These are phyloP conservation scores for Syncephalastrum monosporum DNA, from an alignment of 371 early-diverging fungal genomes.

Conservation along the genomic window DNA sequence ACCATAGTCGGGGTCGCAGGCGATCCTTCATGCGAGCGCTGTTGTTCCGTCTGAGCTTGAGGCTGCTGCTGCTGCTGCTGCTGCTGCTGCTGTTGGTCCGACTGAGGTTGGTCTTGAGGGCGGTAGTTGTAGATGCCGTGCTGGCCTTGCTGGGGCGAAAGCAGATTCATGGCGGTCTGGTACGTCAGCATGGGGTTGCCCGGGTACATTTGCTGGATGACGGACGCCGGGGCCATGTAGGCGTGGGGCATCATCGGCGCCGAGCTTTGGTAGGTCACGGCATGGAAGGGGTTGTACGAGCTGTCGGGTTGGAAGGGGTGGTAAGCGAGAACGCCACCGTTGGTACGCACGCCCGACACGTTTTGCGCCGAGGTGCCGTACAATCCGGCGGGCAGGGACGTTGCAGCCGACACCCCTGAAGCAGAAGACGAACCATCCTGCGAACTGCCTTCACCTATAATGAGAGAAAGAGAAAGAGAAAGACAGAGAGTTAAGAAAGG, in stretches of 20 bases:
- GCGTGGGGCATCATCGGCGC: constrained; percentile 31
- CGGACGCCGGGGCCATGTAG: constrained; percentile 33
- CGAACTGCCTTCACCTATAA: constrained; percentile 17
- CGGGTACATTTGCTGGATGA: constrained; percentile 30
- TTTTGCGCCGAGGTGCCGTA: constrained; percentile 22
- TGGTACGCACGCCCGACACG: constrained; percentile 21
- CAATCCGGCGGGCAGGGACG: constrained; percentile 22
- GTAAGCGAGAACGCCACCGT: constrained; percentile 34
- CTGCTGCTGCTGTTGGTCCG: constrained; percentile 16
- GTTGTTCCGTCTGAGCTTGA: constrained; percentile 4
- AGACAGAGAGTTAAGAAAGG: not conserved
- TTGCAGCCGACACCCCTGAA: constrained; percentile 1
- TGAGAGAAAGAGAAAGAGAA: not conserved
- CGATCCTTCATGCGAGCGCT: constrained; percentile 9
- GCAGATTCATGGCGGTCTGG: constrained; percentile 39
- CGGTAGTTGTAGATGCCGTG: too few species aligned
- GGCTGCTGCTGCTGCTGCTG: constrained; percentile 5
- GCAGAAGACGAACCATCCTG: constrained; percentile 22
- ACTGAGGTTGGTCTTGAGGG: constrained; percentile 8
- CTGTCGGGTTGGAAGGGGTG: constrained; percentile 28
- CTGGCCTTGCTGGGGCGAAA: constrained; percentile 31
- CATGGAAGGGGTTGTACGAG: constrained; percentile 33
- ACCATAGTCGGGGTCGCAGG: constrained; percentile 14
- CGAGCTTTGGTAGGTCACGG: constrained; percentile 23
- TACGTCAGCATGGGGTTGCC: constrained; percentile 34